These are phyloP conservation scores for Penicillium vulpinum DNA, from an alignment of 2,329 filamentous ascomycete genomes.

Conservation along the genomic window DNA sequence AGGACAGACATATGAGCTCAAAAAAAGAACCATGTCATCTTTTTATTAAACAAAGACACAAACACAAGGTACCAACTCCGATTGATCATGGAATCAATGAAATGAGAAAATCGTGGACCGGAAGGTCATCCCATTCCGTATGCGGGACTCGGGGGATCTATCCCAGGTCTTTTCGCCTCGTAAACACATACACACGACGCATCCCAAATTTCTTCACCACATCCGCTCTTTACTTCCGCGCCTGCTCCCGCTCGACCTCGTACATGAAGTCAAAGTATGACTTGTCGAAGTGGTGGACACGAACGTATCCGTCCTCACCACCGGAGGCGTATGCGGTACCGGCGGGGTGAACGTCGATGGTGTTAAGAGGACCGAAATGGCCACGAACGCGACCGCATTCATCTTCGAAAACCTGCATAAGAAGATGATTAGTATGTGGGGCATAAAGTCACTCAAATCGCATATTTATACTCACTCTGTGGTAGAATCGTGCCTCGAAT, in stretches of 20 bases:
- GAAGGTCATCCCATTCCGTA: conserved; percentile 33
- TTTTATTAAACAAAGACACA: conserved; percentile 38
- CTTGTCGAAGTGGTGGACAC: conserved; percentile 98
- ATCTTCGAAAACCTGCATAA: conserved; percentile 73
- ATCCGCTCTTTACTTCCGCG: conserved; percentile 42
- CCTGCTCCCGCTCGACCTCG: conserved; percentile 87
- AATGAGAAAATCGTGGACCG: conserved; percentile 38
- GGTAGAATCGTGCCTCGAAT: conserved; percentile 99
- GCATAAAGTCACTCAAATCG: neutral
- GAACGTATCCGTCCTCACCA: conserved; percentile 97
- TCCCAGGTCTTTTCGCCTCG: conserved; percentile 35
- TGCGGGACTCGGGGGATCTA: conserved; percentile 26
- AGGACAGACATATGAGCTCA: conserved; percentile 20
- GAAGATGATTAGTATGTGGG: neutral
- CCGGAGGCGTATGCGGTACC: conserved; percentile 93
- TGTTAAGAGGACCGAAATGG: conserved; percentile 96
- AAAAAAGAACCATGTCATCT: conserved; percentile 33
- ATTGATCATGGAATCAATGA: conserved; percentile 42
- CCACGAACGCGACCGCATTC: conserved; percentile 96
- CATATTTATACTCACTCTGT: conserved; percentile 63
- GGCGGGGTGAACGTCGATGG: conserved; percentile 87
- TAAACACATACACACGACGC: conserved; percentile 40
- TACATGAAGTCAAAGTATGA: conserved; percentile 98
- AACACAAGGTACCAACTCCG: conserved; percentile 42
- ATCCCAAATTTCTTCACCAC: conserved; percentile 25